phyloP scores from a whole-genome alignment of 2,329 filamentous ascomycete genomes.

The Alternaria gaisen region DNA sequence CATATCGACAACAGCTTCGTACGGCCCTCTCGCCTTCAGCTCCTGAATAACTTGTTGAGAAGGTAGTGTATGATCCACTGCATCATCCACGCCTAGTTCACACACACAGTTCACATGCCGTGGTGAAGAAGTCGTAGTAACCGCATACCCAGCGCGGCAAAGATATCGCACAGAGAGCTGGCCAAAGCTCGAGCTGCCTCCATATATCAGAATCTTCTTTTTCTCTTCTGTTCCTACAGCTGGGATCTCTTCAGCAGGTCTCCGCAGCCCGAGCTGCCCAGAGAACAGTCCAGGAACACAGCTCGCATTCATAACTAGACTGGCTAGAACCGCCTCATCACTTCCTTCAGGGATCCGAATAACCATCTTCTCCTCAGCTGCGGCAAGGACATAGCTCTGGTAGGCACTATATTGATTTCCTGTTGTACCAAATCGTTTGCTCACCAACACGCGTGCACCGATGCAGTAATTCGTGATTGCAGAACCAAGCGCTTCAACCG shows the following conservation, averaged over 20 bases:
- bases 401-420: not conserved
- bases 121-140: not conserved
- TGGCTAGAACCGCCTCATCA: not conserved
- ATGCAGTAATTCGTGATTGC: not conserved
- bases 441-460: not conserved
- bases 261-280: not conserved
- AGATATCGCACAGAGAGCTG: not conserved
- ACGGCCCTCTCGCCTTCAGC: not conserved
- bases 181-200: not conserved
- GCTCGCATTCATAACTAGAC: not conserved
- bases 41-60: not conserved
- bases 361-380: not conserved
- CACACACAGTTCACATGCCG: not conserved
- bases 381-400: not conserved
- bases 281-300: not conserved
- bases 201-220: not conserved
- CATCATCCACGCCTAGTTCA: rapidly evolving
- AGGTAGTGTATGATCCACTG: not conserved
- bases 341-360: not conserved
- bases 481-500: too few species aligned
- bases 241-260: too few species aligned
- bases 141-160: not conserved
- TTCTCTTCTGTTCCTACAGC: not conserved
- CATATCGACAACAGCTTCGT: not conserved
- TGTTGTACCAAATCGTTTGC: not conserved